Evolutionary conservation across 345 rosid genomes (phyloP), one percentile per base, ranked within the genome.

Genomic region (Pistacia vera): DNA sequence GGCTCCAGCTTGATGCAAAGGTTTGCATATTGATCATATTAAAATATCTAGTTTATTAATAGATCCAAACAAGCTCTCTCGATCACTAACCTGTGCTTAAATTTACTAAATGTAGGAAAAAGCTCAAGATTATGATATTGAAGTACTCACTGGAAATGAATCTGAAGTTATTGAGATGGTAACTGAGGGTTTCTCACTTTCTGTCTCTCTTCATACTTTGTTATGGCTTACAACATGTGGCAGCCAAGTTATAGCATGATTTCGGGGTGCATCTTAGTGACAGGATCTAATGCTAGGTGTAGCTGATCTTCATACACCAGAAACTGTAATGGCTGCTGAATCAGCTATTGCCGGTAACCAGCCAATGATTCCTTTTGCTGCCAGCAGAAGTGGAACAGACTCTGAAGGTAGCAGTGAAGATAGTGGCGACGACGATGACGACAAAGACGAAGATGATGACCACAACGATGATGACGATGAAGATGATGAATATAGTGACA

Each of bases 281-380:
- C 85, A 91, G 97, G 92, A 96, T 80, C 83, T 96, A 86, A 92
- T 89, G 98, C 84, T 93, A 3, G 97, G 98, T 41, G 76, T 96
- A 2, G 93, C 97, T 74, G 99, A 93, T 90, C 99, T 96, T 79
- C 88, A 92, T 70, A 93, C 97, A 5, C 88, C 92, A 8, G 93
- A 92, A 84, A 97, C 97, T 48, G 82, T 93, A 18, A 85, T 73
- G 35, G 99, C 95, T 11, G 98, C 97, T 78, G 98, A 93, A 85
- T 85, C 97, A n/a, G 93, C 93, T 30, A 77, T 88, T 13, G 77
- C 81, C 0, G 84, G 87, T 71, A 61, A 79, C 78, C 86, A 82
- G 44, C 85, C 81, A 3, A 68, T 28, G 20, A 78, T 76, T 78
- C 73, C 79, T 49, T 54, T 68, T 68, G 74, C 75, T 11, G 68